phyloP scores from a whole-genome alignment of 371 early-diverging fungal species.

The Parasitella parasitica region DNA sequence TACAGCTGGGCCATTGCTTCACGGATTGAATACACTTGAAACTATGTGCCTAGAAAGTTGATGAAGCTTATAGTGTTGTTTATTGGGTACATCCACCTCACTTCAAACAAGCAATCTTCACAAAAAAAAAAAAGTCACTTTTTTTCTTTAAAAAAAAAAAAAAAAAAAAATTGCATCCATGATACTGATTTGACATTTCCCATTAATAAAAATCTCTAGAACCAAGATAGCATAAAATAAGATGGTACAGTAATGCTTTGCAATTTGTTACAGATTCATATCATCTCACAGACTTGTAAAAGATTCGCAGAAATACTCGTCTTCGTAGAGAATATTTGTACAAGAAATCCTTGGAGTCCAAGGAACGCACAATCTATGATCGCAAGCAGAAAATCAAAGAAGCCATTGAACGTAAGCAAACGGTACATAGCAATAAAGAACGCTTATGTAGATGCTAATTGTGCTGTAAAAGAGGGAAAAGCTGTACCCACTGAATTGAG shows the following conservation, averaged over 20 bases:
- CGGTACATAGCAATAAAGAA: slow-evolving; percentile 53
- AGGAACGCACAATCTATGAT: slow-evolving; percentile 88
- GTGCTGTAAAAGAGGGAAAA: slow-evolving; percentile 70
- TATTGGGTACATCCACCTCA: not conserved
- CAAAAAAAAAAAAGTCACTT: not conserved
- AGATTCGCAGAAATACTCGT: slow-evolving; percentile 83
- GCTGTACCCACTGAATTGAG: slow-evolving; percentile 81
- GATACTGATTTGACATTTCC: not conserved
- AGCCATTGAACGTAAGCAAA: slow-evolving; percentile 76
- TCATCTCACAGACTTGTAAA: not conserved
- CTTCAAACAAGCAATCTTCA: not conserved
- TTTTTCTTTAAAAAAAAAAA: not conserved
- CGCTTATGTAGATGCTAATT: not conserved
- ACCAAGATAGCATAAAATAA: not conserved
- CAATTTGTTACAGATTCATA: too few species aligned
- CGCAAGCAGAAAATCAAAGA: slow-evolving; percentile 91
- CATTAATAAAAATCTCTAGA: not conserved
- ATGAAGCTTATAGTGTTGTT: too few species aligned
- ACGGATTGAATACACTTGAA: too few species aligned
- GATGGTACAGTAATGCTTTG: not conserved
- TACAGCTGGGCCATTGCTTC: too few species aligned
- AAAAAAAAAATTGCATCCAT: not conserved
- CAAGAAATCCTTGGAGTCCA: slow-evolving; percentile 90
- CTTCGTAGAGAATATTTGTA: slow-evolving; percentile 93
- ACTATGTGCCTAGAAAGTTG: too few species aligned